Base-by-base conservation (phyloP, 805 yeast genomes). In the Kodamaea kaohsiungensis region DNA sequence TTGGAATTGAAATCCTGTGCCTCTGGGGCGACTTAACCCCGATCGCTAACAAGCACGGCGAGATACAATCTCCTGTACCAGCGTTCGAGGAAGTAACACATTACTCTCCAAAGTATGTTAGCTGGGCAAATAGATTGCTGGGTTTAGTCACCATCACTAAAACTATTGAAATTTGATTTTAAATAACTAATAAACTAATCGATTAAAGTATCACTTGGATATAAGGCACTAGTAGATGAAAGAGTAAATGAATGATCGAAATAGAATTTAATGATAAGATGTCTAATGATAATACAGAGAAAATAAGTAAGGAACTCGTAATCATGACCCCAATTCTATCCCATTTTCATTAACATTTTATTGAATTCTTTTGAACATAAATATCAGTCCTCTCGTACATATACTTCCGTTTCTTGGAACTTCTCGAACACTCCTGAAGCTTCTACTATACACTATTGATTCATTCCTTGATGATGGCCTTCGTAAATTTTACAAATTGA, bases 11-110 rank as follows among this genome's bases (percentile, higher is more conserved):
- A 7, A 78, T 91, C 7, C 75, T 81, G 19, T 91, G 97, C 65
- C 83, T 74, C 62, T 91, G 93, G 92, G 88, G 90, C 7, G 96
- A 91, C 59, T 82, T 83, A 65, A 84, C 83, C 37, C 49, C 65
- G 68, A 19, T 49, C 15, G 51, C 72, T 48, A 83, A 78, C 1
- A 65, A 69, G 48, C 59, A 59, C 27, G 69, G 81, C 33, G 56
- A 57, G 15, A 62, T 59, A 15, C 49, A 56, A 9, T 51, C 55
- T n/a, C 79, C 77, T 54, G 67, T 89, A 3, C 91, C 96, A 0
- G 91, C 95, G 1, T 84, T 78, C 58, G 85, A 82, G 54, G 96
- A 91, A 63, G 65, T 91, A 42, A 62, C 87, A 38, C 81, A 82
- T 58, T 90, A 83, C 63, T 73, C 89, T 0, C 96, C 96, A 1